A percentile compares a stretch with the other conserved stretches of the same genome.
phyloP scores from a whole-genome alignment of 164 flowering plant genomes.

The Aristolochia californica region DNA sequence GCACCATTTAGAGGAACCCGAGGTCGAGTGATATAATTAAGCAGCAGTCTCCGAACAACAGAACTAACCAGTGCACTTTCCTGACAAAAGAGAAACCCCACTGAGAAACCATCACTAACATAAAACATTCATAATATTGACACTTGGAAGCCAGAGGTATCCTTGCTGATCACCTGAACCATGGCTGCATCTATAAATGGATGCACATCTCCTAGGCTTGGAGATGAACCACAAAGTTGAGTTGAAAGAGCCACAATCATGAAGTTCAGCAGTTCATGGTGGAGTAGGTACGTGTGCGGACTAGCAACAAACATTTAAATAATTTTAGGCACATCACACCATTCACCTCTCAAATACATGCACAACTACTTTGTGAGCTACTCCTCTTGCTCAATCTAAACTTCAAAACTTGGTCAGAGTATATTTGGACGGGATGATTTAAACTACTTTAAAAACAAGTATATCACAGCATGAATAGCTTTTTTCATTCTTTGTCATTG shows the following conservation, averaged over 20 bases:
- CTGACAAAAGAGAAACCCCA: conserved; percentile 30
- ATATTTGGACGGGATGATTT: no score
- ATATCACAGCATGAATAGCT: no score
- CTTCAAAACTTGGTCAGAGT: no score
- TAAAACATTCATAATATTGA: not conserved
- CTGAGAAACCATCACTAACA: not conserved
- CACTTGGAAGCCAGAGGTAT: not conserved
- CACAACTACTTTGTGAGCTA: no score
- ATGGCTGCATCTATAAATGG: conserved; percentile 88
- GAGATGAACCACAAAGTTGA: conserved; percentile 90
- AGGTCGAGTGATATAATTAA: conserved; percentile 57
- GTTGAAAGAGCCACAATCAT: conserved; percentile 88
- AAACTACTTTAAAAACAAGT: no score
- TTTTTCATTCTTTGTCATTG: no score
- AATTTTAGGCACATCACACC: no score
- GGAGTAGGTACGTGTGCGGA: conserved; percentile 57
- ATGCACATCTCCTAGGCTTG: conserved; percentile 67
- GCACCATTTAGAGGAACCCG: conserved; percentile 31
- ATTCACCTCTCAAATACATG: no score
- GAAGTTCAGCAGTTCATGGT: conserved; percentile 82
- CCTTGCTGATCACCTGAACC: conserved; percentile 47
- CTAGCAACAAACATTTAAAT: conserved; percentile 24
- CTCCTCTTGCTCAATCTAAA: no score
- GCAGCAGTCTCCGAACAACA: conserved; percentile 58
- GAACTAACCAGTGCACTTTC: conserved; percentile 50